Evolutionary conservation across 306 rosid genomes (phyloP).

Genomic region (Glycine tomentella): DNA sequence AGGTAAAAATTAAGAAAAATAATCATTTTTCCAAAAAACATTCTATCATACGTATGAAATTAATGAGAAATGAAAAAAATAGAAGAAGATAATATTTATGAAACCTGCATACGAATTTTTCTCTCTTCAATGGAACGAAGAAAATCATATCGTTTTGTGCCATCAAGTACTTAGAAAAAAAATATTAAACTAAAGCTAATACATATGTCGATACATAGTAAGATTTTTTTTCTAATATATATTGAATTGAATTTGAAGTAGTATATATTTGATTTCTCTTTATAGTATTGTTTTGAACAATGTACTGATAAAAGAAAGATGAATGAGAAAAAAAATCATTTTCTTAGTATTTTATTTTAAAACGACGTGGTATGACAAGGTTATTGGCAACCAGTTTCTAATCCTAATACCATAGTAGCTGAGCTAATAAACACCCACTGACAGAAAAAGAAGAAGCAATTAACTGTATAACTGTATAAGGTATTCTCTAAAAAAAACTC

Average conservation of each 20-base stretch:
- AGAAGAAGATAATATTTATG: neutral
- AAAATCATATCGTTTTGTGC: neutral
- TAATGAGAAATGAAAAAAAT: too few relatives aligned
- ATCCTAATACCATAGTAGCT: neutral
- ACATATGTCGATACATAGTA: too few relatives aligned
- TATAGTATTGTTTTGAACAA: neutral
- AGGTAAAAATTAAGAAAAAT: neutral
- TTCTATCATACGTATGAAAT: neutral
- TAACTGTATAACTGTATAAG: too few relatives aligned
- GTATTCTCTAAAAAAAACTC: too few relatives aligned
- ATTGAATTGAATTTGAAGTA: too few relatives aligned
- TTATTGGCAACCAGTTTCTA: constrained; percentile 6
- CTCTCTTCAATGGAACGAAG: neutral
- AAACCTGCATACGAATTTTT: neutral
- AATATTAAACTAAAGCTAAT: too few relatives aligned
- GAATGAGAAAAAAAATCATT: neutral
- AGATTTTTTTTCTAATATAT: too few relatives aligned
- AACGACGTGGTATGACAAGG: neutral
- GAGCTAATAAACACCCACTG: constrained; percentile 1
- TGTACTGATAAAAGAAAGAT: too few relatives aligned
- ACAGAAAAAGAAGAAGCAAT: too few relatives aligned
- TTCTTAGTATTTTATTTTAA: neutral
- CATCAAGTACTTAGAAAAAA: too few relatives aligned
- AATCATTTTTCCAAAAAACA: neutral
- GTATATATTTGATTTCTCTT: neutral